Conservation (phyloP, 2,329 filamentous ascomycete genomes). For the Myriangium duriaei region DNA sequence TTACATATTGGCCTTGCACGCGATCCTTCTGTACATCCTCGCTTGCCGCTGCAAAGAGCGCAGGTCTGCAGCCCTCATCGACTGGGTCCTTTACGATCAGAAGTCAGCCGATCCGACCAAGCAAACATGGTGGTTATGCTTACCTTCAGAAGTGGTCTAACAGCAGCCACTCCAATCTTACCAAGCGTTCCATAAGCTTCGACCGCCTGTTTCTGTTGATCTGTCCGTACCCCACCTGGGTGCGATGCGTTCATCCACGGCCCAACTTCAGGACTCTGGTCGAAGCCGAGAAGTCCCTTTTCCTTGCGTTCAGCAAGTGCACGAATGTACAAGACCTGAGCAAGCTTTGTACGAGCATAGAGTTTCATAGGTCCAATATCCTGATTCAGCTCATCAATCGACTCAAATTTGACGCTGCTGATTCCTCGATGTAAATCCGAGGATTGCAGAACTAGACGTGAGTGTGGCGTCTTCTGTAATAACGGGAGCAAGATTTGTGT, state of each 20-base stretch:
- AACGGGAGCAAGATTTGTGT: conserved; percentile 34
- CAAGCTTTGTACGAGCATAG: conserved; percentile 40
- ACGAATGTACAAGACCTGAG: conserved; percentile 35
- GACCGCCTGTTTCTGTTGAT: conserved; percentile 36
- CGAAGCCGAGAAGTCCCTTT: conserved; percentile 25
- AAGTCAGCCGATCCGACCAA: too few species aligned
- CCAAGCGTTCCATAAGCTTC: conserved; percentile 38
- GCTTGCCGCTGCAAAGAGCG: conserved; percentile 37
- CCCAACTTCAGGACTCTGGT: conserved; percentile 12
- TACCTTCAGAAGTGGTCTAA: conserved; percentile 38
- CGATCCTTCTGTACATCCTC: conserved; percentile 30
- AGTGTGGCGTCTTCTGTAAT: conserved; percentile 32
- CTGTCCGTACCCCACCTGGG: conserved; percentile 36
- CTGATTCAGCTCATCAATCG: conserved; percentile 36
- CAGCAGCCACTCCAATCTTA: conserved; percentile 31
- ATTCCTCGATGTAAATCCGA: conserved; percentile 37
- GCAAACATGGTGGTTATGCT: too few species aligned
- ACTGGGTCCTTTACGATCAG: too few species aligned
- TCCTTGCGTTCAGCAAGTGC: conserved; percentile 29
- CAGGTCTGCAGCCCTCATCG: conserved; percentile 34
- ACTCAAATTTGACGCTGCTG: conserved; percentile 28
- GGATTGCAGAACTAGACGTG: conserved; percentile 37
- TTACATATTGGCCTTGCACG: conserved; percentile 36
- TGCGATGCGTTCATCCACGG: conserved; percentile 40
- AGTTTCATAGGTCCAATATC: conserved; percentile 37